Evolutionary conservation across 129 eudicot species (phyloP).

Genomic region (Logfia minima): DNA sequence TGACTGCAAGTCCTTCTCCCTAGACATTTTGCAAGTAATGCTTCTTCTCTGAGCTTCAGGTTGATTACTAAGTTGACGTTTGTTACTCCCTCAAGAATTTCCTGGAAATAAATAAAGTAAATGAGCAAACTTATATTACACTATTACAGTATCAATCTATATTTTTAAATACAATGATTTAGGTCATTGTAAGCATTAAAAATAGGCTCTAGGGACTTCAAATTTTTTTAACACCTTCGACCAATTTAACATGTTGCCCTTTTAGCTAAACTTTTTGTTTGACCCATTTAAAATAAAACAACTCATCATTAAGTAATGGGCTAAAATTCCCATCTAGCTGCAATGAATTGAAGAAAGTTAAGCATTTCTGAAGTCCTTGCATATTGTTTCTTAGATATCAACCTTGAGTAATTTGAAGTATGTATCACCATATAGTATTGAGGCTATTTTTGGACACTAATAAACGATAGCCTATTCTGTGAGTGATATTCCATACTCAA

Average conservation of each 20-base stretch:
- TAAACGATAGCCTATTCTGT: neutral
- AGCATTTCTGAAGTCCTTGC: neutral
- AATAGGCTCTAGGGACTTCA: neutral
- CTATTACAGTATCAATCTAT: neutral
- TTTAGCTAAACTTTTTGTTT: neutral
- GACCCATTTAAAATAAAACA: neutral
- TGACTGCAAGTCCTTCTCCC: conserved; percentile 92
- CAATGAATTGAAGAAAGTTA: neutral
- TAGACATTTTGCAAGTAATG: conserved; percentile 83
- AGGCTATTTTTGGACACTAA: neutral
- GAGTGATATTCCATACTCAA: neutral
- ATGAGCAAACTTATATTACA: neutral
- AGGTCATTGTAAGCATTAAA: neutral
- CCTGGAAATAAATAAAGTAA: conserved; percentile 43
- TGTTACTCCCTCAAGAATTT: conserved; percentile 81
- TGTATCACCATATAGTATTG: neutral
- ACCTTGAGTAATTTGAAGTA: neutral
- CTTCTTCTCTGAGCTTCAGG: conserved; percentile 85
- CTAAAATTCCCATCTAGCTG: neutral
- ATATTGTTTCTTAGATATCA: neutral
- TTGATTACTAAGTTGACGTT: conserved; percentile 82
- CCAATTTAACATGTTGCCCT: neutral
- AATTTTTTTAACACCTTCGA: neutral
- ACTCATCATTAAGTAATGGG: neutral
- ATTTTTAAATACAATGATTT: neutral